Conservation (phyloP, 345 rosid species). For the Melaleuca quinquenervia region DNA sequence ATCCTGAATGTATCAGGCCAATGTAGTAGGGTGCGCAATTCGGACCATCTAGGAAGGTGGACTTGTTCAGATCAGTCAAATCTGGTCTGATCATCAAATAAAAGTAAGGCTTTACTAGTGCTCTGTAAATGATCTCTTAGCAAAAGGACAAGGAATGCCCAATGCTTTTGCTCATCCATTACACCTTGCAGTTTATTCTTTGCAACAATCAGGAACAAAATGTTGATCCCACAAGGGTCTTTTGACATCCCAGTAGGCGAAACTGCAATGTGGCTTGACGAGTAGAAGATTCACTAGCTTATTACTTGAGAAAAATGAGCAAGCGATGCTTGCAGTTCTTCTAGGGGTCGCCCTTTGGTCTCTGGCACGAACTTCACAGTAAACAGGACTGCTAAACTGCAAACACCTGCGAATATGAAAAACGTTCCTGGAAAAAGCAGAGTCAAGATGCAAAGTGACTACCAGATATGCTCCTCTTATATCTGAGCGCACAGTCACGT, state of each 20-base stretch:
- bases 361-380: conserved; percentile 9
- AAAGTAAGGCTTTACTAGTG: not conserved
- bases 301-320: not conserved
- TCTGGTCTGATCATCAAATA: not conserved
- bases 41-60: not conserved
- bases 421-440: conserved; percentile 32
- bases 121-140: not conserved
- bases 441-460: not conserved
- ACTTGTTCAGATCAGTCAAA: not conserved
- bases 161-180: not conserved
- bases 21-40: rapidly evolving
- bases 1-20: not conserved
- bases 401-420: conserved; percentile 2
- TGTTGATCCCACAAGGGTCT: not conserved
- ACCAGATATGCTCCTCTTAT: not conserved
- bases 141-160: not conserved
- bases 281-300: not conserved
- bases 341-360: conserved; percentile 13
- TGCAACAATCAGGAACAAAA: not conserved
- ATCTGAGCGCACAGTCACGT: not conserved
- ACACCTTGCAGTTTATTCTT: not conserved
- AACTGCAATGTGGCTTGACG: not conserved
- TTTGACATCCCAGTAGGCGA: not conserved
- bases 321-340: conserved; percentile 17
- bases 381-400: conserved; percentile 2